phyloP scores from a whole-genome alignment of 202 grass and related monocot species.

The Musa balbisiana region DNA sequence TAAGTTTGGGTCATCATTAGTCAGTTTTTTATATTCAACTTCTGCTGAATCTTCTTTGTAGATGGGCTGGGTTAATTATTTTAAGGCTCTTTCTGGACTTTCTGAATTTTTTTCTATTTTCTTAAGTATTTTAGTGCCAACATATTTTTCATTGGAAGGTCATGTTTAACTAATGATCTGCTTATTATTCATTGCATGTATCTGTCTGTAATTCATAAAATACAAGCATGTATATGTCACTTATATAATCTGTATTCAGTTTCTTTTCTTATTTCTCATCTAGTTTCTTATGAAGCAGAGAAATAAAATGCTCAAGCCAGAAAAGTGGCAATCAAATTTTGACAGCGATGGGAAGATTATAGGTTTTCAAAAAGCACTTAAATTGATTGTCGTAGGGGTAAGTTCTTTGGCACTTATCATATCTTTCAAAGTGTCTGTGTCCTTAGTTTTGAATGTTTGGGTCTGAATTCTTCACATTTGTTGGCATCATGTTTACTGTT shows the following conservation, averaged over 20 bases:
- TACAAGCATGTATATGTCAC: background rate
- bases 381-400: constrained; percentile 91
- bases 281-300: constrained; percentile 39
- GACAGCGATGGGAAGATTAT: constrained; percentile 63
- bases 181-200: constrained; percentile 11
- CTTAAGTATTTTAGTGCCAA: too few species aligned
- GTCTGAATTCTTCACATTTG: background rate
- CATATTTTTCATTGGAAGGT: background rate
- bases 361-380: constrained; percentile 80
- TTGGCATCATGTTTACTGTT: background rate
- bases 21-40: too few species aligned
- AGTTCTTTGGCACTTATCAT: constrained; percentile 17
- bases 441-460: background rate
- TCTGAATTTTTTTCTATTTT: too few species aligned
- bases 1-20: too few species aligned
- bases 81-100: too few species aligned
- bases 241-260: constrained; percentile 4
- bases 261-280: constrained; percentile 10
- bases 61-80: too few species aligned
- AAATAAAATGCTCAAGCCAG: constrained; percentile 76
- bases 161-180: background rate
- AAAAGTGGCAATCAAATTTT: constrained; percentile 84
- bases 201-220: background rate
- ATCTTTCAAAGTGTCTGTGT: too few species aligned
- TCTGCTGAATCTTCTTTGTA: too few species aligned